phyloP scores from a whole-genome alignment of 2,329 filamentous ascomycete species.

The Polychaeton citri region DNA sequence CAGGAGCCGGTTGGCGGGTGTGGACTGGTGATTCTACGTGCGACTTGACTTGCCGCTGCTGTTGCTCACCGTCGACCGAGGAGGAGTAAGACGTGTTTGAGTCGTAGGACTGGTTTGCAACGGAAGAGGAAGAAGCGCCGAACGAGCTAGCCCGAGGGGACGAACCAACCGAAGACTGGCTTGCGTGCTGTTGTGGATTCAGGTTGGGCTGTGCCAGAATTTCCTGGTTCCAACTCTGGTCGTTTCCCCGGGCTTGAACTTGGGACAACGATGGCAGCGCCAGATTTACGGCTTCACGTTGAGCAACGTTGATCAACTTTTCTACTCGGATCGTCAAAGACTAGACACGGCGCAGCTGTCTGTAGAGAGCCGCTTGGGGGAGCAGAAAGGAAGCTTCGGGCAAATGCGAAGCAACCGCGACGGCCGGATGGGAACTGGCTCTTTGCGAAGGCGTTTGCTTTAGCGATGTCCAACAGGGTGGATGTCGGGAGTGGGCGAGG shows the following conservation, averaged over 20 bases:
- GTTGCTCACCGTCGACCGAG: conserved; percentile 35
- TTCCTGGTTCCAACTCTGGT: conserved; percentile 56
- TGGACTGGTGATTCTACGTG: conserved; percentile 41
- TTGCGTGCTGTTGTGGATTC: conserved; percentile 49
- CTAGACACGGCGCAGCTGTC: too few species aligned
- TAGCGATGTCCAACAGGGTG: too few species aligned
- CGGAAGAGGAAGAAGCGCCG: conserved; percentile 45
- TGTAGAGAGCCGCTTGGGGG: too few species aligned
- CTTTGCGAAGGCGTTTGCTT: too few species aligned
- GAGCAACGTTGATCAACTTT: too few species aligned
- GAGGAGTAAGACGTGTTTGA: conserved; percentile 45
- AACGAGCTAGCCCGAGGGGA: conserved; percentile 67
- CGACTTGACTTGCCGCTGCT: conserved; percentile 60
- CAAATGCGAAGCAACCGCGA: too few species aligned
- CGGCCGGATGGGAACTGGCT: too few species aligned
- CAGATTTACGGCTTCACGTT: conserved; percentile 62
- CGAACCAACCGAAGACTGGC: conserved; percentile 55
- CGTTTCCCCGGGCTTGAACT: conserved; percentile 67
- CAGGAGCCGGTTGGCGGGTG: conserved; percentile 19
- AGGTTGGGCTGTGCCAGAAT: conserved; percentile 43
- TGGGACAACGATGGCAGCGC: conserved; percentile 80
- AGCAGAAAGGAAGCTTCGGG: too few species aligned
- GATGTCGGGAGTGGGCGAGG: too few species aligned
- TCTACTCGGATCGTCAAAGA: background rate
- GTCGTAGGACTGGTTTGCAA: conserved; percentile 29